phyloP scores from a whole-genome alignment of 768 basidiomycete genomes.

The Podaxis carcinomalis region DNA sequence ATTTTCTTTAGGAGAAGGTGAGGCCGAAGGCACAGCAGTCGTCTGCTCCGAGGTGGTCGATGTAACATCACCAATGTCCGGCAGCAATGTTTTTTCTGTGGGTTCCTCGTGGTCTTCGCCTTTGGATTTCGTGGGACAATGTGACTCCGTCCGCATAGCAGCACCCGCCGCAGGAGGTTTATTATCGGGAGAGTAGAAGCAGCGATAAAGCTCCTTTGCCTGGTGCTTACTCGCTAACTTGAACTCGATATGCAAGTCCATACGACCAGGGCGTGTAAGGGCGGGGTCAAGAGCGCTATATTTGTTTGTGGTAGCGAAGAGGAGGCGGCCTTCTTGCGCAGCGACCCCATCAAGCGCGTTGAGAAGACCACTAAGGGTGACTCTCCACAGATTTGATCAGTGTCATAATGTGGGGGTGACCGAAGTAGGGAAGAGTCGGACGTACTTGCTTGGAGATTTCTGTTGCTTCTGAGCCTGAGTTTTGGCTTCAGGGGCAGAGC shows the following conservation, averaged over 20 bases:
- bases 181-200: constrained; percentile 56
- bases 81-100: background rate
- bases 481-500: constrained; percentile 10
- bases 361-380: constrained; percentile 64
- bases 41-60: background rate
- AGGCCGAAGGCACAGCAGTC: background rate
- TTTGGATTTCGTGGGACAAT: background rate
- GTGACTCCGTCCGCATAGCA: constrained; percentile 10
- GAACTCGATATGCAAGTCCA: constrained; percentile 79
- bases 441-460: constrained; percentile 4
- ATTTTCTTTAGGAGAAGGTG: background rate
- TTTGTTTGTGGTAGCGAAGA: constrained; percentile 76
- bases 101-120: constrained; percentile 7
- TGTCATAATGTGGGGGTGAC: background rate
- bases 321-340: constrained; percentile 43
- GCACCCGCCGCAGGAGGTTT: constrained; percentile 19
- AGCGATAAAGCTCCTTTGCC: constrained; percentile 57
- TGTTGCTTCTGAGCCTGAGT: constrained; percentile 7
- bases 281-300: constrained; percentile 69
- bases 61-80: background rate
- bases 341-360: constrained; percentile 69
- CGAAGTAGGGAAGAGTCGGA: background rate
- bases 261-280: constrained; percentile 71
- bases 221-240: constrained; percentile 69
- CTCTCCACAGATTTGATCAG: constrained; percentile 17